Evolutionary conservation across 2,329 filamentous ascomycete species (phyloP).

Genomic region (Septoria petroselini): DNA sequence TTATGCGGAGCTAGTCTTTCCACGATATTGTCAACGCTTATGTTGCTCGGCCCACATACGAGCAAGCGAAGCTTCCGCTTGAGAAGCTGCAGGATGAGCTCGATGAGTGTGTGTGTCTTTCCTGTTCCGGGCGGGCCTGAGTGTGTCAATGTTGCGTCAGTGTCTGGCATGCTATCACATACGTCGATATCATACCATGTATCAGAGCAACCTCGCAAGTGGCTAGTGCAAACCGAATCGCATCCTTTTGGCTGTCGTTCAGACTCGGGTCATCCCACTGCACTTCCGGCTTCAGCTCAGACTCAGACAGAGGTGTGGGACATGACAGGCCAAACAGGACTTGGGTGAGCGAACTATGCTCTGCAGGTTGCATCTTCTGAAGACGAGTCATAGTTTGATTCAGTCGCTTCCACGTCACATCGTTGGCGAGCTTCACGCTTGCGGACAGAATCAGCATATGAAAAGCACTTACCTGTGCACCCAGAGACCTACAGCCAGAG

Average conservation of each 20-base stretch:
- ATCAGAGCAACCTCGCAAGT: constrained; percentile 82
- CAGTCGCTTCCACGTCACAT: constrained; percentile 64
- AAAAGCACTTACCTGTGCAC: constrained; percentile 23
- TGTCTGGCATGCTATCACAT: no score
- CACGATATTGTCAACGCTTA: constrained; percentile 97
- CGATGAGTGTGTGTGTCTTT: constrained; percentile 94
- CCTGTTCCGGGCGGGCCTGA: constrained; percentile 93
- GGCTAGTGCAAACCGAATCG: constrained; percentile 75
- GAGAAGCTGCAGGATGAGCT: constrained; percentile 87
- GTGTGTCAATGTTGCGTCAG: no score
- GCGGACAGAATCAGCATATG: constrained; percentile 21
- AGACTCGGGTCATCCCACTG: constrained; percentile 56
- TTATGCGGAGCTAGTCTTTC: constrained; percentile 83
- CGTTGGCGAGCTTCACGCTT: constrained; percentile 64
- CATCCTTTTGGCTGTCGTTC: constrained; percentile 62
- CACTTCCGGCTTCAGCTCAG: constrained; percentile 46
- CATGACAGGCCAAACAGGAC: constrained; percentile 60
- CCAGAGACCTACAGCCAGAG: constrained; percentile 58
- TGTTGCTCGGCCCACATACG: constrained; percentile 95
- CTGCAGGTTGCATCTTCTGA: constrained; percentile 54
- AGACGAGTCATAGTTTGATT: constrained; percentile 62
- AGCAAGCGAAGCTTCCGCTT: constrained; percentile 70
- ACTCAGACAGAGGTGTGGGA: constrained; percentile 48
- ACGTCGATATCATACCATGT: no score
- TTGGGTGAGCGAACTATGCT: constrained; percentile 57